Percentiles rank a stretch among this genome's conserved stretches.
phyloP scores from a whole-genome alignment of 768 basidiomycete genomes.

The Tulasnella sp. region DNA sequence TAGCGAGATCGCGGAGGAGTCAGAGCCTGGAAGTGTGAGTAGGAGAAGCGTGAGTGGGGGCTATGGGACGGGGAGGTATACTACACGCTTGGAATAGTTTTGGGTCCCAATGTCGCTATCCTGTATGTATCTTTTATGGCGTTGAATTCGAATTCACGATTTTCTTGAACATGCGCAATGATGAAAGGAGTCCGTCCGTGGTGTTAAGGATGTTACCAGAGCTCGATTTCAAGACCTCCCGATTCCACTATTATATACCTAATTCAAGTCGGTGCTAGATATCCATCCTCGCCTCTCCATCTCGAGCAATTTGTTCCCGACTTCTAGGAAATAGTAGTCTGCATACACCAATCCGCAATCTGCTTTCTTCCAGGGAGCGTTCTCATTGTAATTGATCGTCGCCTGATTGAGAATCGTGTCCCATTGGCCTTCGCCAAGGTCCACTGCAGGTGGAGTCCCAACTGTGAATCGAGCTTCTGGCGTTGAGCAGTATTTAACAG shows the following conservation, averaged over 20 bases:
- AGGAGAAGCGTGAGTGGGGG: not conserved
- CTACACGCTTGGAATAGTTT: not conserved
- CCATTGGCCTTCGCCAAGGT: constrained; percentile 14
- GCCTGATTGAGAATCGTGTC: constrained; percentile 20
- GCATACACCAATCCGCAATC: constrained; percentile 12
- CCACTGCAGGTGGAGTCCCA: not conserved
- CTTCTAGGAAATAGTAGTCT: constrained; percentile 21
- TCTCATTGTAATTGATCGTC: constrained; percentile 18
- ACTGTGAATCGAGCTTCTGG: not conserved
- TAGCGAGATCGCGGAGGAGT: not conserved
- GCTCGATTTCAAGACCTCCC: not conserved
- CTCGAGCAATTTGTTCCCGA: constrained; percentile 25
- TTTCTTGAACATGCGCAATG: not conserved
- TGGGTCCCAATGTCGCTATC: not conserved
- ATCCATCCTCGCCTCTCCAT: constrained; percentile 24
- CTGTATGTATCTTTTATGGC: not conserved
- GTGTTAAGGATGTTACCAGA: not conserved
- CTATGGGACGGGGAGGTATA: constrained; percentile 15
- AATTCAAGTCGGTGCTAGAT: not conserved
- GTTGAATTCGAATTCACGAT: not conserved
- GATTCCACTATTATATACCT: not conserved
- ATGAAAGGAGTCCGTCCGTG: not conserved
- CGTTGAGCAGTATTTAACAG: constrained; percentile 10
- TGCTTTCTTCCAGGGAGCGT: not conserved
- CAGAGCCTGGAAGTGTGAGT: not conserved